Evolutionary conservation across 257 asterid genomes (phyloP), one percentile per base, ranked within the genome.

Genomic region (Salvia miltiorrhiza): DNA sequence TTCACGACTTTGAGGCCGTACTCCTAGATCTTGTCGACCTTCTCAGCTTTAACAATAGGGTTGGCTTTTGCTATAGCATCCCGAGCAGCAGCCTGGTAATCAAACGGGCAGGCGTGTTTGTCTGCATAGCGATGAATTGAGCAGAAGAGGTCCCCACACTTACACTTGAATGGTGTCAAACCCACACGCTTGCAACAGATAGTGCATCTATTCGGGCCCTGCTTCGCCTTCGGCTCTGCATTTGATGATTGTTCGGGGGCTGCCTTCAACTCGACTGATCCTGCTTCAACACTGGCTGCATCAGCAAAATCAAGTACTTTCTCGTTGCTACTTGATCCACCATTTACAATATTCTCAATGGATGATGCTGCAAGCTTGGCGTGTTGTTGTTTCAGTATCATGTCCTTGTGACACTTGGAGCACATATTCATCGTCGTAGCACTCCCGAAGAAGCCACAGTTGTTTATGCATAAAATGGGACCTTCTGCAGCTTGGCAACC

Each of bases 371-470:
- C 90, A 11, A 85, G 67, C 76, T 76, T 74, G 58, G 81, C 75
- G 12, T 74, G 86, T 12, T 80, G 83, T 45, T 82, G 85, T 47
- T 85, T 81, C 70, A 82, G 37, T 13, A 80, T 52, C 69, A 73
- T 63, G 68, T 82, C 86, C 54, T 80, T 80, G 37, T 85, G 86
- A 32, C 90, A 85, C 73, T 85, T 85, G 70, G 90, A 85, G 69
- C 90, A 85, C 90, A 85, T 85, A 59, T 85, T 78, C 90, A 82
- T 82, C 30, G 90, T 85, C 26, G 90, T 76, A 5, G 85, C 76
- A 63, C 88, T 83, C 8, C 90, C 90, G 23, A 82, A 85, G 78
- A 85, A 85, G 7, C 90, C 90, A 28, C 90, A 85, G 77, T 85
- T 85, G 80, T 82, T 85, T 62, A 85, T 59, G 86, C 90, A 85